These are phyloP conservation scores for Cladosporium sp. DNA, from an alignment of 2,329 filamentous ascomycete genomes.

Conservation along the genomic window DNA sequence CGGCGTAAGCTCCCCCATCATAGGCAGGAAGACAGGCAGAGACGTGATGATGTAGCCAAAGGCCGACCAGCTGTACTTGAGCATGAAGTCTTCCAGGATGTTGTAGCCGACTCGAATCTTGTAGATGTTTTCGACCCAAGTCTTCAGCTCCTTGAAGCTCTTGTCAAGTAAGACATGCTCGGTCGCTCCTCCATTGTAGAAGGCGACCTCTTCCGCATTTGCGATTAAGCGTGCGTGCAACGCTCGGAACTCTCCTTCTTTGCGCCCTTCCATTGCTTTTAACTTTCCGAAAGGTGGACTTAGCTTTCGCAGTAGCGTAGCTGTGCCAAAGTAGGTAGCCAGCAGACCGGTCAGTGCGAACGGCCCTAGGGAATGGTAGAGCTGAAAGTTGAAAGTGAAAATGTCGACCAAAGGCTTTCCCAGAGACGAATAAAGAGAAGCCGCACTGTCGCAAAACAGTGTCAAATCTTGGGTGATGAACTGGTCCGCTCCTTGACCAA, in stretches of 20 bases:
- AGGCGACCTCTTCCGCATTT: constrained; percentile 95
- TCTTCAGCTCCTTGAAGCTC: constrained; percentile 87
- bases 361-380: constrained; percentile 86
- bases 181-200: constrained; percentile 92
- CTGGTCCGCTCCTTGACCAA: constrained; percentile 88
- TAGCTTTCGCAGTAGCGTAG: constrained; percentile 77
- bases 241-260: constrained; percentile 90
- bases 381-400: constrained; percentile 95
- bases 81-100: constrained; percentile 94
- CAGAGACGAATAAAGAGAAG: constrained; percentile 88
- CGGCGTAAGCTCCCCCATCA: constrained; percentile 77
- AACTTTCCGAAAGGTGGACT: constrained; percentile 96
- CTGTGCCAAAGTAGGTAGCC: constrained; percentile 91
- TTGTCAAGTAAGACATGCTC: constrained; percentile 88
- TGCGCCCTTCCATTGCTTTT: constrained; percentile 90
- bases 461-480: constrained; percentile 97
- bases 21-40: constrained; percentile 86
- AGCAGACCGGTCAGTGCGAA: constrained; percentile 79
- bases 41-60: constrained; percentile 94
- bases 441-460: constrained; percentile 87
- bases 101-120: constrained; percentile 97
- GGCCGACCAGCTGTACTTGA: constrained; percentile 98
- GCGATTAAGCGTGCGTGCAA: constrained; percentile 88
- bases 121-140: constrained; percentile 98
- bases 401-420: constrained; percentile 98